Evolutionary conservation across 495 filamentous ascomycete genomes (phyloP).

Genomic region (Alectoria sarmentosa): DNA sequence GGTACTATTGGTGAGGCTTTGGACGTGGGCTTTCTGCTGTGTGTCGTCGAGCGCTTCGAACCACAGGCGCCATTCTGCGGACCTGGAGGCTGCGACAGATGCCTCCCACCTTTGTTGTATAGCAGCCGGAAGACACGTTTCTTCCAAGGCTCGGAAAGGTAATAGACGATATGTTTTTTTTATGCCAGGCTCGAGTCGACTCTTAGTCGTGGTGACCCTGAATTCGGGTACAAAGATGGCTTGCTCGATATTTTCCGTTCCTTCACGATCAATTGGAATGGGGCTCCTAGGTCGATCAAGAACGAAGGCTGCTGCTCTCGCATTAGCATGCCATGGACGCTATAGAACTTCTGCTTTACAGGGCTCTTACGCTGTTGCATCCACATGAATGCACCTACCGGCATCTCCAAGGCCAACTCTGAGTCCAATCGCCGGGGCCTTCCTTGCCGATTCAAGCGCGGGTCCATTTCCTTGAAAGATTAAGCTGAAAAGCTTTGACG

Average conservation of each 20-base stretch:
- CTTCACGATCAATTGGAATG: background rate
- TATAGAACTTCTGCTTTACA: background rate
- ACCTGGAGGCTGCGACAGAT: background rate
- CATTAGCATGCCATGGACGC: background rate
- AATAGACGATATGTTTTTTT: background rate
- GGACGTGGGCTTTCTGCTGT: background rate
- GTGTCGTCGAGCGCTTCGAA: background rate
- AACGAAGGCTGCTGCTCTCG: background rate
- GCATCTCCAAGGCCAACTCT: background rate
- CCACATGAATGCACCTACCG: background rate
- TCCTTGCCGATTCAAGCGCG: background rate
- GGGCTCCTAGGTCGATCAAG: background rate
- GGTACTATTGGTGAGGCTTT: background rate
- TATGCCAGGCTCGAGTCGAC: background rate
- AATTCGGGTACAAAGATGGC: background rate
- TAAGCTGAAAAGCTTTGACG: background rate
- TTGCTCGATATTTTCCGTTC: no score
- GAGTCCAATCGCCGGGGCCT: background rate
- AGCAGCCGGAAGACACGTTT: background rate
- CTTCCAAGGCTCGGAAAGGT: conserved; percentile 1
- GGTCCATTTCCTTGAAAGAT: background rate
- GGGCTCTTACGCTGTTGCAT: background rate
- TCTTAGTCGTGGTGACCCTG: background rate
- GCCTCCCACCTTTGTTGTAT: background rate
- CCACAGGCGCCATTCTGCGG: background rate